These are phyloP conservation scores for Chalaropsis ovoidea DNA, from an alignment of 2,329 filamentous ascomycete genomes.

Conservation along the genomic window DNA sequence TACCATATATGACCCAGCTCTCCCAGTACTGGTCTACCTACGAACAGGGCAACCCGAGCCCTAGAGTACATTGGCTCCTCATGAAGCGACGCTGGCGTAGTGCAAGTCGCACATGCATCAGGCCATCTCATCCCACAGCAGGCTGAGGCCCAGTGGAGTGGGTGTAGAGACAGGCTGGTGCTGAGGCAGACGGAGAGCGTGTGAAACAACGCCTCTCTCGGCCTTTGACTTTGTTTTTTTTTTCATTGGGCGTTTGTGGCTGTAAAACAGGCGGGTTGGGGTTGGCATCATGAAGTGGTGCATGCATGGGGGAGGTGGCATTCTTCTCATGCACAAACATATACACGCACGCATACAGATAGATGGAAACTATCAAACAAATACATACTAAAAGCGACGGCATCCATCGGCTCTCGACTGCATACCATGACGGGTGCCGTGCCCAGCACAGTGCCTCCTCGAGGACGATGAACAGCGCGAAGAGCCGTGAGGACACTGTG, in stretches of 20 bases:
- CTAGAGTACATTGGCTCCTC: neutral
- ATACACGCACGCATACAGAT: neutral
- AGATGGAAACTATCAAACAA: no score
- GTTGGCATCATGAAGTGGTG: neutral
- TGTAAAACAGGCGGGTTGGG: neutral
- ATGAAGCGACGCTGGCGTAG: neutral
- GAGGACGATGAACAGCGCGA: neutral
- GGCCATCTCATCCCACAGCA: neutral
- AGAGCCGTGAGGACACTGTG: neutral
- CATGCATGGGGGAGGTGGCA: neutral
- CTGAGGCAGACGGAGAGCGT: no score
- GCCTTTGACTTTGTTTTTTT: no score
- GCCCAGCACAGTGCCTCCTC: neutral
- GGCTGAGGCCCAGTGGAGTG: neutral
- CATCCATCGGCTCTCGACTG: no score
- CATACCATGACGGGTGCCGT: no score
- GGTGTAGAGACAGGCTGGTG: neutral
- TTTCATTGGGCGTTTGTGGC: neutral
- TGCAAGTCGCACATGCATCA: neutral
- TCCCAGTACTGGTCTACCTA: neutral
- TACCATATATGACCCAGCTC: no score
- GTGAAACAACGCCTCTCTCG: no score
- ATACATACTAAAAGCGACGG: no score
- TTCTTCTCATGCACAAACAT: neutral
- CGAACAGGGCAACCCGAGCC: neutral